Evolutionary conservation across 768 basidiomycete species (phyloP), one percentile per base, ranked within the genome.

Genomic region (Pholiota conissans): DNA sequence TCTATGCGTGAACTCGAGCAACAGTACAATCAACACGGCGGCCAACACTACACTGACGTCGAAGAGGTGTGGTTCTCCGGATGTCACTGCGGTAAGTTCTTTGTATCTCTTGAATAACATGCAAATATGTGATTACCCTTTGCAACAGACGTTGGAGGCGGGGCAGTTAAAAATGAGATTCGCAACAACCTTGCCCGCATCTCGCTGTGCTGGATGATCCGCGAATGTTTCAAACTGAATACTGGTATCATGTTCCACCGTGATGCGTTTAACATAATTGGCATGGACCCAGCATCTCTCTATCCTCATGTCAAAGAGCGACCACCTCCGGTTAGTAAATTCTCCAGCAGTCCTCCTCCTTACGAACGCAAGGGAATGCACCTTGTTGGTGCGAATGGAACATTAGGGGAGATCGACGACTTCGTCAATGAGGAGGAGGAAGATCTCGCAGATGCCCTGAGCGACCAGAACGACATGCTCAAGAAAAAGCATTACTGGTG

Each of bases 31-130:
- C 60, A n/a, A n/a, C n/a, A 71, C 20, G 66, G 61, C 16, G 67
- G 71, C 3, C 69, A 71, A 22, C 63, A 67, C 16, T 42, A 67
- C 50, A 91, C 90, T 0, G 73, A 91, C 57, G 83, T 90, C 3
- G 77, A 83, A 47, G 90, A 93, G 63, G 91, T 93, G 1, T 92
- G 91, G 90, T 93, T 92, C 63, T 70, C 89, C 3, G 90, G 90
- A 0, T 83, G 80, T 62, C 90, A 91, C 61, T 82, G 82, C 46
- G 89, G 90, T 89, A 61, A 27, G 79, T 24, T 27, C 11, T 42
- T 48, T 46, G 26, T 16, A 20, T 10, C 26, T 45, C 27, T 32
- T 37, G 22, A 42, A 18, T 11, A 32, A 2, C 22, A 8, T 26
- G 35, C 29, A 14, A 24, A 18, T n/a, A 48, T 54, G 28, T 56